Evolutionary conservation across 257 asterid species (phyloP).

Genomic region (Galeopsis tetrahit): DNA sequence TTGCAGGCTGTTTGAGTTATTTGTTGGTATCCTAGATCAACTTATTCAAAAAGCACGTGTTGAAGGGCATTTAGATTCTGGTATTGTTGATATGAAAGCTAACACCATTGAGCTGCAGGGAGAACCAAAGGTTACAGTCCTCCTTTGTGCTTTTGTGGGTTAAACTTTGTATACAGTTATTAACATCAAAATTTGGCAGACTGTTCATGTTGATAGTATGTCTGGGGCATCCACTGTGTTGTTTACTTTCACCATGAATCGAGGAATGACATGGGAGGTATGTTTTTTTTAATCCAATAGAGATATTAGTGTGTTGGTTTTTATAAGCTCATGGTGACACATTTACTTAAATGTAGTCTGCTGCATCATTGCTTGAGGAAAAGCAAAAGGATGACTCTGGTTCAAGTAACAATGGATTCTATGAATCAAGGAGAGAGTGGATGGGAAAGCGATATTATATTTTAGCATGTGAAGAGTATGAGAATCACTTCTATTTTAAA

Average conservation of each 20-base stretch:
- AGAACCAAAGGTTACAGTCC: conserved; percentile 73
- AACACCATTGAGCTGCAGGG: conserved; percentile 72
- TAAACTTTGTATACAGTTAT: conserved; percentile 30
- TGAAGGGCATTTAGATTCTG: conserved; percentile 95
- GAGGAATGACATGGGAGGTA: conserved; percentile 99
- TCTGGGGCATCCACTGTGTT: conserved; percentile 92
- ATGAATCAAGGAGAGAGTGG: conserved; percentile 97
- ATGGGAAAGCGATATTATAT: conserved; percentile 87
- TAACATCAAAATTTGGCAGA: conserved; percentile 61
- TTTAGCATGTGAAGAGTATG: conserved; percentile 87
- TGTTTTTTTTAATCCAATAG: background rate
- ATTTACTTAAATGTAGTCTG: conserved; percentile 59
- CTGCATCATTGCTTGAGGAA: conserved; percentile 80
- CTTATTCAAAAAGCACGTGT: conserved; percentile 74
- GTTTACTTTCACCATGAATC: conserved; percentile 86
- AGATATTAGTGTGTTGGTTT: conserved; percentile 16
- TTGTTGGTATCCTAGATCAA: conserved; percentile 83
- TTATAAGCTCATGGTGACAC: conserved; percentile 21
- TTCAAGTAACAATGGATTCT: conserved; percentile 73
- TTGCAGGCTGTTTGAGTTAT: conserved; percentile 92
- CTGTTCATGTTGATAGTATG: conserved; percentile 88
- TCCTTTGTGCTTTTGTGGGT: conserved; percentile 36
- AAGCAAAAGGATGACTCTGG: conserved; percentile 73
- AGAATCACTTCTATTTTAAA: conserved; percentile 9
- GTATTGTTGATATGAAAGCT: conserved; percentile 91